Evolutionary conservation across 352 stramenopile genomes (phyloP).

Genomic region (Phytophthora pini): DNA sequence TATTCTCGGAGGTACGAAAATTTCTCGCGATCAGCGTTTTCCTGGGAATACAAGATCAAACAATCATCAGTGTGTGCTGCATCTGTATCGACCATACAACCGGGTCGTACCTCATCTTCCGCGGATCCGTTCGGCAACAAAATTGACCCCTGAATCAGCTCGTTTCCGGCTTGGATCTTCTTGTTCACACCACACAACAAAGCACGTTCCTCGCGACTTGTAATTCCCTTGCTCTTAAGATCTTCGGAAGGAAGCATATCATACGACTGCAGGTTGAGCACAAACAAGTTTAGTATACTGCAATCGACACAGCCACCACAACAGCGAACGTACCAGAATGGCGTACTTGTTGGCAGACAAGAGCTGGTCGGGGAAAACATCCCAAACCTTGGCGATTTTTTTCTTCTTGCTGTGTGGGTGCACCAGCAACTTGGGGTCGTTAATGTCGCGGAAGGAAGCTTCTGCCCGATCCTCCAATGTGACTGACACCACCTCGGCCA

Average conservation of each 20-base stretch:
- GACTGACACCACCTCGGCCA: conserved; percentile 74
- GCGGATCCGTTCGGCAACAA: conserved; percentile 62
- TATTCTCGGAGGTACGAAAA: conserved; percentile 88
- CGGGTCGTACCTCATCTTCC: conserved; percentile 56
- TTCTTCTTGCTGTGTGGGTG: conserved; percentile 87
- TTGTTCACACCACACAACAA: conserved; percentile 80
- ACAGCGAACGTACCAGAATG: conserved; percentile 60
- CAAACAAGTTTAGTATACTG: conserved; percentile 7
- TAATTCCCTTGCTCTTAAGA: conserved; percentile 75
- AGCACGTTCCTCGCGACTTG: conserved; percentile 71
- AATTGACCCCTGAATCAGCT: conserved; percentile 80
- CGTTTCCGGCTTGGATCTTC: conserved; percentile 57
- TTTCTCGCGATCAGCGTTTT: conserved; percentile 70
- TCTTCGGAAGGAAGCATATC: conserved; percentile 86
- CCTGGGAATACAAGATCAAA: conserved; percentile 38
- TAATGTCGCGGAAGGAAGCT: conserved; percentile 80
- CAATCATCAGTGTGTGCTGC: conserved; percentile 5
- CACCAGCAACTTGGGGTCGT: conserved; percentile 66
- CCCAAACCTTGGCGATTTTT: conserved; percentile 83
- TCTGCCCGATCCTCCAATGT: conserved; percentile 83
- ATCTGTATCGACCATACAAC: not conserved
- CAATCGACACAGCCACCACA: not conserved
- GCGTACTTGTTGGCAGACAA: conserved; percentile 85
- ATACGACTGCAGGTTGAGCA: conserved; percentile 61
- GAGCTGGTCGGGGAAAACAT: conserved; percentile 84